phyloP scores from a whole-genome alignment of 2,329 filamentous ascomycete species.

The Tolypocladium inflatum region DNA sequence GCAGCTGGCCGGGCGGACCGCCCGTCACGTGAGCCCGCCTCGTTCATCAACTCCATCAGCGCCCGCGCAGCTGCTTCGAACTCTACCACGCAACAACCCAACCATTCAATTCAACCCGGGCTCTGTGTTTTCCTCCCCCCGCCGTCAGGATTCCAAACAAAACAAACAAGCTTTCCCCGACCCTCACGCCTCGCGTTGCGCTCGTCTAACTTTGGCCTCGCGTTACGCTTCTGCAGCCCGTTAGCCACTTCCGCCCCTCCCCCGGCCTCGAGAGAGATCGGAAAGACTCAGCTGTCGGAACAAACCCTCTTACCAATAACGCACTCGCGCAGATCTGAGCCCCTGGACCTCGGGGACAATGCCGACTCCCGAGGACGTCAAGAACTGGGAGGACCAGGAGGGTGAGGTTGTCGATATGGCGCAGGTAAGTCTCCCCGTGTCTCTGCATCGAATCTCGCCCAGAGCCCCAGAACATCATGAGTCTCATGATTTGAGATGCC shows the following conservation, averaged over 20 bases:
- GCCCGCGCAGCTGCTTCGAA: neutral
- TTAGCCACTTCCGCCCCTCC: neutral
- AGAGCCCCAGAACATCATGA: too few species aligned
- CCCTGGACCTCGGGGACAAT: neutral
- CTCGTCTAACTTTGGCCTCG: neutral
- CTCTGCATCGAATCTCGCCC: neutral
- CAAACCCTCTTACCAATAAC: too few species aligned
- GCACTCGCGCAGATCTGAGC: neutral
- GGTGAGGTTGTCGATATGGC: constrained; percentile 1
- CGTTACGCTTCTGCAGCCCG: neutral
- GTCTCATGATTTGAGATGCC: neutral
- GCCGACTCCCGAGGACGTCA: neutral
- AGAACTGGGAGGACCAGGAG: neutral
- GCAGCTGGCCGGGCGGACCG: neutral
- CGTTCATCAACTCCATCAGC: neutral
- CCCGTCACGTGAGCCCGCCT: neutral
- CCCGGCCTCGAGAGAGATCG: neutral
- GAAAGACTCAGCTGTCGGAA: neutral
- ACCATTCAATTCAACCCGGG: neutral
- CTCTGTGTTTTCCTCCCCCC: neutral
- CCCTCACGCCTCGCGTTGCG: neutral
- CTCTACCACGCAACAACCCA: neutral
- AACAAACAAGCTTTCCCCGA: neutral
- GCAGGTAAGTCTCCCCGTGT: neutral
- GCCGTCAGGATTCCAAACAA: neutral